phyloP scores from a whole-genome alignment of 2,329 filamentous ascomycete genomes.

The Colletotrichum chlorophyti region DNA sequence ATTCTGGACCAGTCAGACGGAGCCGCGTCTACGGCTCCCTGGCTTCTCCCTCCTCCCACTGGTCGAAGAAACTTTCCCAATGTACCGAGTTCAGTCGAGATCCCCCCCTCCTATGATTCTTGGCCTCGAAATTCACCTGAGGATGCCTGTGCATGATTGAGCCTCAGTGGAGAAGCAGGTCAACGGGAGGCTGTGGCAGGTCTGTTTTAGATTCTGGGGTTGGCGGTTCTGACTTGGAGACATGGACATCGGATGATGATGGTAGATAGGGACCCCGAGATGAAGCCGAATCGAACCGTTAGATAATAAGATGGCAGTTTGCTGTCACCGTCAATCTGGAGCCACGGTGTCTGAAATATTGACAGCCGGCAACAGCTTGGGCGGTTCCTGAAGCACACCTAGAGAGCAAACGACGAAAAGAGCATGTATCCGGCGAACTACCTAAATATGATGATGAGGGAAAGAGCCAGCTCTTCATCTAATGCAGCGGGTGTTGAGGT shows the following conservation, averaged over 20 bases:
- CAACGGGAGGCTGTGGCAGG: constrained; percentile 25
- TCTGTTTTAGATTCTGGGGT: constrained; percentile 24
- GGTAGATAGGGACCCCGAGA: not conserved
- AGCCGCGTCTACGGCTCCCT: constrained; percentile 1
- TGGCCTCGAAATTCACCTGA: not conserved
- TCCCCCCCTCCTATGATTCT: not conserved
- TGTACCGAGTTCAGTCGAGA: constrained; percentile 1
- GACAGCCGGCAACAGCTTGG: constrained; percentile 16
- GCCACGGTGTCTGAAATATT: too few species aligned
- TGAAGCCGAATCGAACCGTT: not conserved
- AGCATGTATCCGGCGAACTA: constrained; percentile 1
- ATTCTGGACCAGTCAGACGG: constrained; percentile 1
- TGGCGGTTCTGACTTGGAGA: constrained; percentile 13
- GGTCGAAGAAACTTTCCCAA: not conserved
- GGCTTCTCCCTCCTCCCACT: not conserved
- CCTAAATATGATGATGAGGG: not conserved
- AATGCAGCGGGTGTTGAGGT: not conserved
- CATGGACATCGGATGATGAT: not conserved
- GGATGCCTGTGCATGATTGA: constrained; percentile 15
- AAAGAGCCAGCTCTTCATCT: not conserved
- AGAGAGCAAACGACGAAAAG: constrained; percentile 5
- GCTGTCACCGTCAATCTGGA: too few species aligned
- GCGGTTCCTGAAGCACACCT: constrained; percentile 3
- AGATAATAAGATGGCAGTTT: constrained; percentile 4
- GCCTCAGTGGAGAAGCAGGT: constrained; percentile 10